These are phyloP conservation scores for Fonsecaea multimorphosa DNA, from an alignment of 2,329 filamentous ascomycete genomes.

Conservation along the genomic window DNA sequence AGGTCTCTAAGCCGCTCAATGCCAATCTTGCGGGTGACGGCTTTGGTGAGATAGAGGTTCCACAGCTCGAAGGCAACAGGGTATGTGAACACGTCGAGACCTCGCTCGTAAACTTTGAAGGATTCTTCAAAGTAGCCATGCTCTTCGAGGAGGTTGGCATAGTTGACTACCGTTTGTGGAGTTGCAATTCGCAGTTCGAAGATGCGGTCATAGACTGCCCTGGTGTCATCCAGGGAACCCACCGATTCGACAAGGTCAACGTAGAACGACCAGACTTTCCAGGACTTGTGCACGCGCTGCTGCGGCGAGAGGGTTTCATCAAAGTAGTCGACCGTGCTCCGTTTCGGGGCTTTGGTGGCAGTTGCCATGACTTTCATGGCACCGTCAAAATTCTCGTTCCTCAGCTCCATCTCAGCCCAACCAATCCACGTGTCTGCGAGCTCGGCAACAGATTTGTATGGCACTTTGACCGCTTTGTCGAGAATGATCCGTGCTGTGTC, in stretches of 20 bases:
- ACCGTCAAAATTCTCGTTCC: constrained; percentile 93
- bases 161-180: constrained; percentile 98
- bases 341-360: constrained; percentile 93
- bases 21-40: constrained; percentile 91
- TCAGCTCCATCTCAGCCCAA: constrained; percentile 97
- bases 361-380: constrained; percentile 97
- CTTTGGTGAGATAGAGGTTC: constrained; percentile 98
- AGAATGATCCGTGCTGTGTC: constrained; percentile 88
- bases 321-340: constrained; percentile 99
- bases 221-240: constrained; percentile 86
- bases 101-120: constrained; percentile 96
- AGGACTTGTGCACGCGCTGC: constrained; percentile 97
- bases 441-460: constrained; percentile 96
- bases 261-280: constrained; percentile 99
- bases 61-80: constrained; percentile 97
- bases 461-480: constrained; percentile 97
- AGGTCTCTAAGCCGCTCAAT: constrained; percentile 93
- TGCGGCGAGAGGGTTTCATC: constrained; percentile 93
- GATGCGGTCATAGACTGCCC: constrained; percentile 93
- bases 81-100: constrained; percentile 97
- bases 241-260: constrained; percentile 97
- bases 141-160: constrained; percentile 92
- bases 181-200: constrained; percentile 98
- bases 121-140: constrained; percentile 95
- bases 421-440: constrained; percentile 98